phyloP scores from a whole-genome alignment of 148 eudicot species.

The Mesembryanthemum crystallinum region DNA sequence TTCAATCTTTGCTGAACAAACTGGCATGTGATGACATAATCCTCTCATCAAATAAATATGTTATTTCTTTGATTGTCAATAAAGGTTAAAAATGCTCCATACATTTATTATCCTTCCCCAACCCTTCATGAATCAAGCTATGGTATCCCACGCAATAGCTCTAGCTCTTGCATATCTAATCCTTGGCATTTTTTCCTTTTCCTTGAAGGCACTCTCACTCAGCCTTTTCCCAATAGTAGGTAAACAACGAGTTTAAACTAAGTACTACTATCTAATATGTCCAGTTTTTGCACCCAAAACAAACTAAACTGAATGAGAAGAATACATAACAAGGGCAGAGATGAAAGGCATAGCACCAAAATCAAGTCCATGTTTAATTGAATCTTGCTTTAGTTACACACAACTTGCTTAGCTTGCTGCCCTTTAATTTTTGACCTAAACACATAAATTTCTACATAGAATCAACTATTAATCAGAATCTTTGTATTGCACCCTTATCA shows the following conservation, averaged over 20 bases:
- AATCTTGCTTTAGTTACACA: conserved; percentile 30
- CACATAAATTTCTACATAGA: conserved; percentile 3
- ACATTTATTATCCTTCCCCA: background rate
- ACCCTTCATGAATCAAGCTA: background rate
- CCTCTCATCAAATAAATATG: conserved; percentile 16
- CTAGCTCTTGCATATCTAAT: too few species aligned
- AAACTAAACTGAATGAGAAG: conserved; percentile 2
- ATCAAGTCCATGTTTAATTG: conserved; percentile 19
- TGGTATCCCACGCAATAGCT: too few species aligned
- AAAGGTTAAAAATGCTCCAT: background rate
- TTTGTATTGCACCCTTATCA: background rate
- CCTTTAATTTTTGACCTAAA: conserved; percentile 3
- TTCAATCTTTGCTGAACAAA: background rate
- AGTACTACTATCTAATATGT: background rate
- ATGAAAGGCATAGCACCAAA: conserved; percentile 17
- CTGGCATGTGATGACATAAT: conserved; percentile 4
- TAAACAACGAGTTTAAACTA: conserved; percentile 1
- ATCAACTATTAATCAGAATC: conserved; percentile 11
- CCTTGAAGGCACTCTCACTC: too few species aligned
- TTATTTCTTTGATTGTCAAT: too few species aligned
- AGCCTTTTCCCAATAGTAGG: background rate
- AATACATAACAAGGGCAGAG: background rate
- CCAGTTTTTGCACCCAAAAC: too few species aligned
- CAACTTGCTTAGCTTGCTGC: conserved; percentile 13
- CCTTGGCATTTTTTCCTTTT: too few species aligned